These are phyloP conservation scores for Colletotrichum echinochloae DNA, from an alignment of 2,329 filamentous ascomycete species.

Conservation along the genomic window DNA sequence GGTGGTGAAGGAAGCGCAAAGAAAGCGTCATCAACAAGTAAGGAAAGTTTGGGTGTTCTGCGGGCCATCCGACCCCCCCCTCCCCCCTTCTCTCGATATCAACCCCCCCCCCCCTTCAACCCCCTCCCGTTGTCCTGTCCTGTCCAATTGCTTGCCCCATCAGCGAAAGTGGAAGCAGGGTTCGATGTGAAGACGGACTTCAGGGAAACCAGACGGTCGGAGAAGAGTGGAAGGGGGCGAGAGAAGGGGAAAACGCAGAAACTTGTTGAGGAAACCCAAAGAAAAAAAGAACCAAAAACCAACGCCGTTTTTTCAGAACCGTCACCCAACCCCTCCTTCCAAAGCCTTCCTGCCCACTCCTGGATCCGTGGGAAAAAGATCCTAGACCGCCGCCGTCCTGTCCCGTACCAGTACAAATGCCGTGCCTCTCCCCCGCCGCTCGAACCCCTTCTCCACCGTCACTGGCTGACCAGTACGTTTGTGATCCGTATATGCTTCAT, in stretches of 20 bases:
- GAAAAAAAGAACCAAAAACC: conserved; percentile 10
- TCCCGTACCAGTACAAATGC: conserved; percentile 6
- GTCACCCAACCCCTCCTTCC: conserved; percentile 4
- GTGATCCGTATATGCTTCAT: not conserved
- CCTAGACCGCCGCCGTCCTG: conserved; percentile 2
- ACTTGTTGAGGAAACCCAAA: not conserved
- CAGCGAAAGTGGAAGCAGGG: not conserved
- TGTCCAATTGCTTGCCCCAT: not conserved
- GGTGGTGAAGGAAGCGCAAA: not conserved
- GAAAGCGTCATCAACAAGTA: conserved; percentile 8
- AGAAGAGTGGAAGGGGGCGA: not conserved
- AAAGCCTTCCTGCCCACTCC: conserved; percentile 7
- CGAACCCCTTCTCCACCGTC: not conserved
- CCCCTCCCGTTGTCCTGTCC: not conserved
- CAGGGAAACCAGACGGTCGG: not conserved
- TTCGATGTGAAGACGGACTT: not conserved
- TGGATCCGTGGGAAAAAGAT: not conserved
- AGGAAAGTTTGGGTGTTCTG: conserved; percentile 10
- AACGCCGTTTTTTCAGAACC: conserved; percentile 5
- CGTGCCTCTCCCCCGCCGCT: not conserved
- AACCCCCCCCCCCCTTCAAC: no score
- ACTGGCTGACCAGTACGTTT: not conserved
- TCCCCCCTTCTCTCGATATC: not conserved
- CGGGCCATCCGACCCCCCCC: no score
- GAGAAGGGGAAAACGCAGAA: not conserved